phyloP scores from a whole-genome alignment of 306 rosid genomes.

The Senna siamea region DNA sequence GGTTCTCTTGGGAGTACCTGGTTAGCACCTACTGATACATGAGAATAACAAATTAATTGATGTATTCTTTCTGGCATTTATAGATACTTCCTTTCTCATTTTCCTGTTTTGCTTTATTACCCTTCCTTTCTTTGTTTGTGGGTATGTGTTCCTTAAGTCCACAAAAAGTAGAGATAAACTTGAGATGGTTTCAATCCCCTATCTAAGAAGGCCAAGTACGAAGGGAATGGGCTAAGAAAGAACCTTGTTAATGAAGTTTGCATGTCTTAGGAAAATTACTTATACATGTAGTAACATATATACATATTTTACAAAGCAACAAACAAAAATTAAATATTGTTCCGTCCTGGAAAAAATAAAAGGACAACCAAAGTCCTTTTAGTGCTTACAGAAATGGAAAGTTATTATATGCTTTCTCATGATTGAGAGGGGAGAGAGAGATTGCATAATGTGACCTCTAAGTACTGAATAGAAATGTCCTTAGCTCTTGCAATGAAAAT shows the following conservation, averaged over 20 bases:
- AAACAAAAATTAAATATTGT: background rate
- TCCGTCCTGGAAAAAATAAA: background rate
- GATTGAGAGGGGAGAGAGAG: background rate
- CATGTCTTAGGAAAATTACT: background rate
- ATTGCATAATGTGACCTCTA: background rate
- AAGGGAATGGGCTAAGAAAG: conserved; percentile 16
- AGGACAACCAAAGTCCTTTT: background rate
- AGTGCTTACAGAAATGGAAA: conserved; percentile 11
- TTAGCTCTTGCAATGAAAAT: background rate
- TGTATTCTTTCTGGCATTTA: conserved; percentile 4
- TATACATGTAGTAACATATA: background rate
- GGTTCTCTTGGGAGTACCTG: conserved; percentile 98
- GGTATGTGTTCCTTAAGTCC: conserved; percentile 14
- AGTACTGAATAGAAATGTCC: background rate
- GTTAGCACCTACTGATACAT: conserved; percentile 45
- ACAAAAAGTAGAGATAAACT: conserved; percentile 7
- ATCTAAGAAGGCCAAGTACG: background rate
- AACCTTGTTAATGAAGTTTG: conserved; percentile 11
- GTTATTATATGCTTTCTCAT: conserved; percentile 11
- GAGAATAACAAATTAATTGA: conserved; percentile 8
- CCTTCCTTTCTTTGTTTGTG: conserved; percentile 8
- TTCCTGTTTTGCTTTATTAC: conserved; percentile 16
- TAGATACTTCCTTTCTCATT: background rate
- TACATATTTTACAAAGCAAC: background rate
- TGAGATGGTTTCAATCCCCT: conserved; percentile 21